phyloP scores from a whole-genome alignment of 148 eudicot species.

The Linanthus parryae region DNA sequence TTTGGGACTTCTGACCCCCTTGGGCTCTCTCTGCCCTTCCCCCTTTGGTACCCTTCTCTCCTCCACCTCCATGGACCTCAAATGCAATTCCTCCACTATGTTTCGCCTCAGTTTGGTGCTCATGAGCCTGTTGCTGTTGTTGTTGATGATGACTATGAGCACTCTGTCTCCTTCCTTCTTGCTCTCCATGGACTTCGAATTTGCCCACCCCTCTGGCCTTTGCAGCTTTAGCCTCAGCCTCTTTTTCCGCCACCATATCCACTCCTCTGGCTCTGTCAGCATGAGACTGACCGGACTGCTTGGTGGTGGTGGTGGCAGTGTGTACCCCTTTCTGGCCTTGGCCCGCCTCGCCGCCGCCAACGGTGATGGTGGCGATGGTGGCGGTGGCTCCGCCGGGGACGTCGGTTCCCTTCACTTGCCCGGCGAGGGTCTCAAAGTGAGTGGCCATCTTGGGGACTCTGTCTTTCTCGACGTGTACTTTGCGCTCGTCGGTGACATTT shows the following conservation, averaged over 20 bases:
- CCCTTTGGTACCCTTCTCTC: not conserved
- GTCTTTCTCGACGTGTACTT: slow-evolving; percentile 34
- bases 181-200: slow-evolving; percentile 6
- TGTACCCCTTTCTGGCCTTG: too few relatives aligned
- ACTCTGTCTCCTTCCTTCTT: not conserved
- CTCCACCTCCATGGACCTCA: too few relatives aligned
- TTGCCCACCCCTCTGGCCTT: slow-evolving; percentile 14
- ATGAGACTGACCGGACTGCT: not conserved
- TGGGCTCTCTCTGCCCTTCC: slow-evolving; percentile 1
- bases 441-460: slow-evolving; percentile 47
- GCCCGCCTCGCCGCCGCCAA: too few relatives aligned
- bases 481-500: slow-evolving; percentile 31
- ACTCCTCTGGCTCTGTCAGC: not conserved
- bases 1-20: too few relatives aligned
- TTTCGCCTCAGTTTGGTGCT: too few relatives aligned
- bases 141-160: too few relatives aligned
- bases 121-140: too few relatives aligned
- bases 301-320: too few relatives aligned
- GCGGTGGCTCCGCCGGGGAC: not conserved
- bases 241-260: not conserved
- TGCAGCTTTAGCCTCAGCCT: too few relatives aligned
- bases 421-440: slow-evolving; percentile 40
- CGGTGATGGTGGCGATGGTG: not conserved
- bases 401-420: slow-evolving; percentile 9
- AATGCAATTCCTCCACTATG: too few relatives aligned